phyloP scores from a whole-genome alignment of 139 green algal genomes.

The Coelastrella sp. region DNA sequence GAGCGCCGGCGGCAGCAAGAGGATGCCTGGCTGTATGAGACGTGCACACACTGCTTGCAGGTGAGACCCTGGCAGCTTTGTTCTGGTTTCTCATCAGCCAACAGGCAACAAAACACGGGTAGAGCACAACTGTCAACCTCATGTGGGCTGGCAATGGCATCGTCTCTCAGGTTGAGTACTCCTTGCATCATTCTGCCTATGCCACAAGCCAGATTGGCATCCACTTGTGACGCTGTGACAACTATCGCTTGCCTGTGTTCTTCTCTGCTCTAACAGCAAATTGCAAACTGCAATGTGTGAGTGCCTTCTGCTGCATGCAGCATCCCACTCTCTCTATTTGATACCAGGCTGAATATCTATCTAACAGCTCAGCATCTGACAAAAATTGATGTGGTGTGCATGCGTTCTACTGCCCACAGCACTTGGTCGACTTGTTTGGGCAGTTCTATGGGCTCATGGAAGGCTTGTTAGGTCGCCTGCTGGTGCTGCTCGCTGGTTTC shows the following conservation, averaged over 20 bases:
- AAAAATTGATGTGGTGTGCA: background rate
- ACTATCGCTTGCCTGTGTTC: no score
- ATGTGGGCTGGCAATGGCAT: no score
- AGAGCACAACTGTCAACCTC: no score
- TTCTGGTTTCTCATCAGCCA: background rate
- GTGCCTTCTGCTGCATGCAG: no score
- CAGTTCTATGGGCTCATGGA: conserved; percentile 83
- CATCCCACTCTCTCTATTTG: no score
- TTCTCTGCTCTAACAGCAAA: background rate
- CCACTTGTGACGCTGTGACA: no score
- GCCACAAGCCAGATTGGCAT: no score
- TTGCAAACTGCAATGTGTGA: background rate
- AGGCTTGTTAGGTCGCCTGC: conserved; percentile 76
- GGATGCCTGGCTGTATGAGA: conserved; percentile 98
- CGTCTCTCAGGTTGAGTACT: no score
- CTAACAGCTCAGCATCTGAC: background rate
- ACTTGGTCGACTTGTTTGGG: conserved; percentile 94
- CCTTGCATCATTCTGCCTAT: no score
- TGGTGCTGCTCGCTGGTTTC: conserved; percentile 87
- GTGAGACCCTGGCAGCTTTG: background rate
- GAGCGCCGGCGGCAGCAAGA: conserved; percentile 81
- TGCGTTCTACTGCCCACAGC: conserved; percentile 56
- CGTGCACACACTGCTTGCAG: conserved; percentile 93
- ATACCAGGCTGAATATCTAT: no score
- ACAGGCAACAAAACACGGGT: background rate